Percentiles rank a stretch among this genome's conserved stretches.
phyloP scores from a whole-genome alignment of 352 stramenopile genomes.

The Phytophthora hybrid region DNA sequence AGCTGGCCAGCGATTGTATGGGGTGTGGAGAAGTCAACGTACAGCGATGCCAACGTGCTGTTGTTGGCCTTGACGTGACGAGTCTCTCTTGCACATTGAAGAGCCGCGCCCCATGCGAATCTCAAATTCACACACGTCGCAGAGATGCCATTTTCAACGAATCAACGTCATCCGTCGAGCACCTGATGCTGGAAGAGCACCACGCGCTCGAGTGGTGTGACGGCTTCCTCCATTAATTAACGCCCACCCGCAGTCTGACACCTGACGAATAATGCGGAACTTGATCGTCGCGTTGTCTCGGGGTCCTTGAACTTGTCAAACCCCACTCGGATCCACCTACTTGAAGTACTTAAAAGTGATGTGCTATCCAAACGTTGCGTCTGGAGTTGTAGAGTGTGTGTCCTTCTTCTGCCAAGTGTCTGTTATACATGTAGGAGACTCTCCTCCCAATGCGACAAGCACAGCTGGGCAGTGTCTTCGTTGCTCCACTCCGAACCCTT shows the following conservation, averaged over 20 bases:
- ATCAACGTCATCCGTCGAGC: neutral
- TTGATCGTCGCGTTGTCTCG: neutral
- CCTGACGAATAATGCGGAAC: neutral
- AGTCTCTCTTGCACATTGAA: slow-evolving; percentile 22
- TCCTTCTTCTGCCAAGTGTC: too few species aligned
- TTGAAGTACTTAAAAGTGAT: too few species aligned
- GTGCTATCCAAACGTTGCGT: too few species aligned
- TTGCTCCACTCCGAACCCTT: too few species aligned
- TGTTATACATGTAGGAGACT: too few species aligned
- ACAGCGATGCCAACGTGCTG: neutral
- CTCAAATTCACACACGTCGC: slow-evolving; percentile 21
- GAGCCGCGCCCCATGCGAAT: slow-evolving; percentile 4
- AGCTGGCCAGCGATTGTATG: neutral
- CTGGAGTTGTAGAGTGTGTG: too few species aligned
- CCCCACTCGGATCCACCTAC: neutral
- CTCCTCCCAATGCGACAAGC: too few species aligned
- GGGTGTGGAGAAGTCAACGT: neutral
- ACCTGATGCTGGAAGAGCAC: too few species aligned
- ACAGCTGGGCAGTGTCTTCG: too few species aligned
- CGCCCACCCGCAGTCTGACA: too few species aligned
- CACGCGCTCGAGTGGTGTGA: too few species aligned
- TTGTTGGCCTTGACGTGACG: neutral
- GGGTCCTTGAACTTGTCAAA: neutral
- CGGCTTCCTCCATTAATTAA: too few species aligned
- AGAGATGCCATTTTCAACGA: slow-evolving; percentile 19